phyloP scores from a whole-genome alignment of 139 green algal genomes.

The Cymbomonas tetramitiformis region DNA sequence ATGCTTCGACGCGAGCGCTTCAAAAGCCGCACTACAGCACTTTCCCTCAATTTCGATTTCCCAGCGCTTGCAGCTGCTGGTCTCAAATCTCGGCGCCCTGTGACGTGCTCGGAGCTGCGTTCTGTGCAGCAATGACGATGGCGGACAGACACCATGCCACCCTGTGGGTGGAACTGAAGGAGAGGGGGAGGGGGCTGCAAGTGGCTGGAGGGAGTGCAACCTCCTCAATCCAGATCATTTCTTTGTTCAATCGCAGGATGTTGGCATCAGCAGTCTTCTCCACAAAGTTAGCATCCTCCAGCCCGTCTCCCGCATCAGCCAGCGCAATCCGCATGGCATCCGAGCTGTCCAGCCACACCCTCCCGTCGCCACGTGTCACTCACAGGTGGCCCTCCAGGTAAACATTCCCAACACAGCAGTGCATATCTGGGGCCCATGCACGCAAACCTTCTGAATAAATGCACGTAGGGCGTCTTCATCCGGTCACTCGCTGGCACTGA shows the following conservation, averaged over 20 bases:
- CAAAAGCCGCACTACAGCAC: conserved; percentile 18
- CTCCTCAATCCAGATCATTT: conserved; percentile 85
- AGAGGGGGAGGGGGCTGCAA: not conserved
- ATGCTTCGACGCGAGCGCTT: no score
- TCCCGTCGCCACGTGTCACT: no score
- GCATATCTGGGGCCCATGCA: no score
- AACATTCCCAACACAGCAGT: no score
- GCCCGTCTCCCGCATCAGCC: conserved; percentile 82
- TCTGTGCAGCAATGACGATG: not conserved
- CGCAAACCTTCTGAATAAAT: no score
- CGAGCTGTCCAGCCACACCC: no score
- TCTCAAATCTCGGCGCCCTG: not conserved
- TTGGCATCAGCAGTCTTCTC: conserved; percentile 72
- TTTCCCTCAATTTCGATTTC: not conserved
- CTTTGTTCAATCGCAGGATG: conserved; percentile 79
- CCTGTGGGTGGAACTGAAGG: not conserved
- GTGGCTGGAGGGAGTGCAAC: conserved; percentile 33
- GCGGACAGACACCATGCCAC: not conserved
- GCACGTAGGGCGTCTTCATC: no score
- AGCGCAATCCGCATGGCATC: conserved; percentile 87
- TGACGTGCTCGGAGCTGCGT: not conserved
- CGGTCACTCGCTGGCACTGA: no score
- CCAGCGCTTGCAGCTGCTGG: not conserved
- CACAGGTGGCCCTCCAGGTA: no score
- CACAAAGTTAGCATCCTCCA: conserved; percentile 98